Conservation (phyloP, 208 protist genomes). For the Herpetomonas tarakana region DNA sequence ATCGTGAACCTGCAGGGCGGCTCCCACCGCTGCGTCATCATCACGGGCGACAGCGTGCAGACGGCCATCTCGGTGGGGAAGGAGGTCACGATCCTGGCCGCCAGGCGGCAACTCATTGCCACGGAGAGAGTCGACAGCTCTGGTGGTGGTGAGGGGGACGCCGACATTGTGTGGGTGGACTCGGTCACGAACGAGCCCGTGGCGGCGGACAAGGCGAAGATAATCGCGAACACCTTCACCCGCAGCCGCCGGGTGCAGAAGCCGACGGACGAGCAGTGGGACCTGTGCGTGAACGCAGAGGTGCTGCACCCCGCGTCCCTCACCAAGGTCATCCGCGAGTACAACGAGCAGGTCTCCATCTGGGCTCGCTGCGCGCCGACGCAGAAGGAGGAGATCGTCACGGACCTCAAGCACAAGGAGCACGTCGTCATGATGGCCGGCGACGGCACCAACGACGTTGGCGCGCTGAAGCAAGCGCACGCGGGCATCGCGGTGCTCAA, state of each 20-base stretch:
- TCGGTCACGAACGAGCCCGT: constrained; percentile 35
- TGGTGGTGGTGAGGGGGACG: constrained; percentile 3
- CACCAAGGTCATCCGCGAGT: constrained; percentile 46
- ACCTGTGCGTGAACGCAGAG: constrained; percentile 87
- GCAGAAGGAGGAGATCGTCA: constrained; percentile 90
- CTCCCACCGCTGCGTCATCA: constrained; percentile 94
- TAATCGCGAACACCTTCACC: constrained; percentile 60
- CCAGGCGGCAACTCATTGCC: constrained; percentile 62
- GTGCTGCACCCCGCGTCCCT: constrained; percentile 30
- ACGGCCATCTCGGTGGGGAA: constrained; percentile 96
- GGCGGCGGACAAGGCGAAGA: constrained; percentile 13
- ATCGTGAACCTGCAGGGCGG: constrained; percentile 81
- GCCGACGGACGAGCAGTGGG: constrained; percentile 59
- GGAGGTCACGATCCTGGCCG: constrained; percentile 84
- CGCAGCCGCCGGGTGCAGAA: constrained; percentile 27
- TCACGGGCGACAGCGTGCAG: constrained; percentile 98
- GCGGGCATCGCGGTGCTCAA: constrained; percentile 97
- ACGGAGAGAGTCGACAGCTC: constrained; percentile 15
- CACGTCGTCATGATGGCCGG: constrained; percentile 92
- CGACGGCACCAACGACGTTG: constrained; percentile 98
- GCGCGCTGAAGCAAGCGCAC: constrained; percentile 99
- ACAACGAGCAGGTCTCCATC: constrained; percentile 81
- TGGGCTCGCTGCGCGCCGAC: constrained; percentile 90
- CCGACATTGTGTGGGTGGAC: constrained; percentile 61
- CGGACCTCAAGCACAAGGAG: constrained; percentile 77